These are phyloP conservation scores for Pseudisothecium myosuroides DNA, from an alignment of 225 moss, liverwort and hornwort genomes.

Conservation along the genomic window DNA sequence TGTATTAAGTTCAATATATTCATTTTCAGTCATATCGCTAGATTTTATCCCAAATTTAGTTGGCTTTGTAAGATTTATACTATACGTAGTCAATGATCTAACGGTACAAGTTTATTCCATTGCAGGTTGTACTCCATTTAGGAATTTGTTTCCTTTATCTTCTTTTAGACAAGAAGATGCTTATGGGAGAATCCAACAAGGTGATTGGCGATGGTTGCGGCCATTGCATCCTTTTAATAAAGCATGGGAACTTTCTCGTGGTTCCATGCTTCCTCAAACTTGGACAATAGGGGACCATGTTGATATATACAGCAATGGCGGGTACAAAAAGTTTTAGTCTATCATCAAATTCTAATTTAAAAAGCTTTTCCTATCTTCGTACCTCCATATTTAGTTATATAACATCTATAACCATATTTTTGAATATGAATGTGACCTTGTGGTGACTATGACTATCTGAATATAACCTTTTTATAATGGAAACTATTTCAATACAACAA, in stretches of 20 bases:
- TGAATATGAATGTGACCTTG: not conserved
- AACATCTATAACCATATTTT: not conserved
- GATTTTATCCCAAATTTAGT: not conserved
- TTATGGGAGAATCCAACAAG: not conserved
- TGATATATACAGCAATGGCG: not conserved
- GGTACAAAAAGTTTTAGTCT: not conserved
- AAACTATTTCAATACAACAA: not conserved
- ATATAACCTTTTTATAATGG: not conserved
- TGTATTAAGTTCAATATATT: not conserved
- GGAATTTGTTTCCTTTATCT: not conserved
- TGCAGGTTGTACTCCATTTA: not conserved
- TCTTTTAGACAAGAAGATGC: not conserved
- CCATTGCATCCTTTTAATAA: not conserved
- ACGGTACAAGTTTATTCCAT: not conserved
- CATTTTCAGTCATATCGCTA: accelerated
- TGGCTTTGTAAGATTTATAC: not conserved
- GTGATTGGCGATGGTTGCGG: not conserved
- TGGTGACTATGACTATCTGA: not conserved
- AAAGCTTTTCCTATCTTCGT: not conserved
- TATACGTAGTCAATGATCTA: not conserved
- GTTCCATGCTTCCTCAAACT: not conserved
- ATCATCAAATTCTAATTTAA: not conserved
- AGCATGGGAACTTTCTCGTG: not conserved
- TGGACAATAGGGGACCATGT: not conserved
- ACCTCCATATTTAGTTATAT: not conserved